Evolutionary conservation across 768 basidiomycete species (phyloP), one percentile per base, ranked within the genome.

Genomic region (Hericium rajendrae): DNA sequence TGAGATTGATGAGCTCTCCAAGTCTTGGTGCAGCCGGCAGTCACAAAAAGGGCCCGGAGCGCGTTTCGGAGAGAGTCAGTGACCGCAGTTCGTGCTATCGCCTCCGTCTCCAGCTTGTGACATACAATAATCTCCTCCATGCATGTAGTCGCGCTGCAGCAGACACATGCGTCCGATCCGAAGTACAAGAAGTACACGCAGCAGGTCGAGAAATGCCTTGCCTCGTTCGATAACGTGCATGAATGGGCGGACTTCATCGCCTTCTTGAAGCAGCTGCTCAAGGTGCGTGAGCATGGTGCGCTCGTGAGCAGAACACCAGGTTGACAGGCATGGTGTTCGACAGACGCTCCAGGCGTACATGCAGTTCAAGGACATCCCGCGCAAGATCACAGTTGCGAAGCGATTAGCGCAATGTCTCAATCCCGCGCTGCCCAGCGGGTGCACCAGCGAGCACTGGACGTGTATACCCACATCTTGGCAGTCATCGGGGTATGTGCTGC

Each of bases 191-290:
- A 97, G 72, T 97, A 93, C 72, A 77, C 85, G 0, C 84, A 87
- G 56, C 89, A 92, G 65, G 91, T 99, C 51, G 97, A 99, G 69
- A 88, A 87, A 72, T 92, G 90, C 64, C 77, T 99, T 50, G 87
- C 85, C 60, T 86, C 92, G 1, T 98, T 99, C 66, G 94, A 97
- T 67, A 91, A 84, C 66, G 92, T 97, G 58, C 91, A 95, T 57
- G 97, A 99, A 74, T 99, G 97, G 97, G 94, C 97, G 59, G 97
- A 99, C 74, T 98, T 94, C 70, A 98, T 97, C 67, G 87, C 94
- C 41, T 99, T 98, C 73, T 71, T 99, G 70, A 94, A 94, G 68
- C 88, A 94, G 63, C 72, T 97, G 59, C 80, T 95, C 59, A 97
- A 97, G 79, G 93, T 91, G 41, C 39, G 55, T 32, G 32, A 32